Evolutionary conservation across 768 basidiomycete genomes (phyloP), one percentile per base, ranked within the genome.

Genomic region (Cyclocybe cylindracea): DNA sequence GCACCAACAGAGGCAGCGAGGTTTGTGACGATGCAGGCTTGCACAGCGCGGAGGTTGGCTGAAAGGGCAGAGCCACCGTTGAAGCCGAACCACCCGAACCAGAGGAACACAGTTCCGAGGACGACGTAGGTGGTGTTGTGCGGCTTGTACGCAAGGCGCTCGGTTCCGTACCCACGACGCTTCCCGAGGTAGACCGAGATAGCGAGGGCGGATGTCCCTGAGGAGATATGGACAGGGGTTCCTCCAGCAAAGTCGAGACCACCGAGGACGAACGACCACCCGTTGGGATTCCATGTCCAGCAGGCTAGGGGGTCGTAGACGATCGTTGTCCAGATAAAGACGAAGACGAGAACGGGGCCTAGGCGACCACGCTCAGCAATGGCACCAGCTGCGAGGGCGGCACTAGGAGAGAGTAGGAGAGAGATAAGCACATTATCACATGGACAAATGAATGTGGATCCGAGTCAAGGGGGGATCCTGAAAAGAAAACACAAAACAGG

Each of bases 61-160:
- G 86, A 80, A 56, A 98, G 81, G 7, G 94, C 94, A 11, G 85
- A 88, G 18, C 96, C 96, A 6, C 95, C 95, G 68, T 94, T 94
- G 79, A 94, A 94, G 2, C 91, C 92, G 54, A 96, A 92, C 95
- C 95, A 98, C 4, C 90, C 90, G 51, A 93, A 91, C 93, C 94
- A 97, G 46, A 98, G 89, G 65, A 96, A 80, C 2, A 88, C 83
- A 0, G 96, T 98, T 8, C 96, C 96, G n/a, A 97, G 75, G 39
- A 97, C 78, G 54, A 98, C 92, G 63, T 94, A 94, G 19, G 87
- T 87, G 13, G 92, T 91, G 67, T 96, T 97, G 66, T 95, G 91
- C 1, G 96, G 94, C 70, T 79, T 95, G 80, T 95, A 98, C 1
- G 91, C 89, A 10, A 97, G 82, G 19, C 87, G 79, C 60, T 91